Conservation (phyloP, 805 yeast genomes). For the Kodamaea kakaduensis region DNA sequence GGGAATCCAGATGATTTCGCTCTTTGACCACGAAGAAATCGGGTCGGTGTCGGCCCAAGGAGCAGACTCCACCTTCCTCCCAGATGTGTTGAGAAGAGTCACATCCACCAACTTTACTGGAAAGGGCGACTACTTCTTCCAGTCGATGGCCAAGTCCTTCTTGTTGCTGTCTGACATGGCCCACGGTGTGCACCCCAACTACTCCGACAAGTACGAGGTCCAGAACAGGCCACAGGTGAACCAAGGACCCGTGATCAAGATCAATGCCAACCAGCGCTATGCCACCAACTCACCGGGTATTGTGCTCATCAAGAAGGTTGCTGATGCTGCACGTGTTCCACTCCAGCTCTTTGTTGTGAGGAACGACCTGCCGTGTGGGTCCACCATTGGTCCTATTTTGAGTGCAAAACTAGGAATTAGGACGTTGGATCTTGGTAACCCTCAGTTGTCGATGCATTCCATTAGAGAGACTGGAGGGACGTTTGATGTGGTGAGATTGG, state of each 20-base stretch:
- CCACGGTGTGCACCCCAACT: conserved; percentile 95
- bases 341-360: conserved; percentile 89
- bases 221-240: conserved; percentile 79
- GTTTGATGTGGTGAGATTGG: conserved; percentile 62
- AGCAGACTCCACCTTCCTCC: conserved; percentile 88
- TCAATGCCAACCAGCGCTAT: conserved; percentile 93
- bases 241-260: conserved; percentile 86
- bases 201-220: conserved; percentile 68
- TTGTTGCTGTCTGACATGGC: conserved; percentile 93
- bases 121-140: conserved; percentile 36
- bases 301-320: conserved; percentile 69
- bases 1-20: conserved; percentile 69
- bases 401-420: conserved; percentile 84
- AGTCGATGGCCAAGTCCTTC: conserved; percentile 72
- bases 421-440: conserved; percentile 86
- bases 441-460: conserved; percentile 91
- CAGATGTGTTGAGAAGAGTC: conserved; percentile 69
- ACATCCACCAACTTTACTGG: conserved; percentile 31
- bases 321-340: conserved; percentile 67
- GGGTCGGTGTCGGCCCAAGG: conserved; percentile 96
- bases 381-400: conserved; percentile 93
- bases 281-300: conserved; percentile 92
- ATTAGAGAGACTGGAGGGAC: conserved; percentile 89
- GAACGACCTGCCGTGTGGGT: conserved; percentile 92
- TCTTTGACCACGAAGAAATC: conserved; percentile 94